Percentiles rank a stretch among this genome's conserved stretches.
Conservation (phyloP, 192 early-diverging fungal species). For the Dissophora ornata region DNA sequence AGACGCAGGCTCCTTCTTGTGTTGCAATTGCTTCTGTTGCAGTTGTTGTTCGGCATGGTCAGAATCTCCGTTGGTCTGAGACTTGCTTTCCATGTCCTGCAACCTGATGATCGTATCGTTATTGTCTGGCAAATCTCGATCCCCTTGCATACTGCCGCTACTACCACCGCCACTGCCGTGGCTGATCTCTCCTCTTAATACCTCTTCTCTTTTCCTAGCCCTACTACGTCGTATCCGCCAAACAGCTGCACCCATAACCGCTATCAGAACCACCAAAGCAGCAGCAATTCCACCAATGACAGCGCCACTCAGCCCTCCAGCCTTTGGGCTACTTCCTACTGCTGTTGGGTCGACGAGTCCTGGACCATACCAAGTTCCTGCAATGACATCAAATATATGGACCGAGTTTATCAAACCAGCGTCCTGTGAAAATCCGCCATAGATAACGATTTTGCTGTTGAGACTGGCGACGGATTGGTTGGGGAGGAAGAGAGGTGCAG, state of each 20-base stretch:
- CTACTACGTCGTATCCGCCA: slow-evolving; percentile 12
- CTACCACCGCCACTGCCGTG: neutral
- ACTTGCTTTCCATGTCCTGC: slow-evolving; percentile 20
- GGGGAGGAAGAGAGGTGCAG: slow-evolving; percentile 12
- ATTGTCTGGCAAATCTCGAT: slow-evolving; percentile 1
- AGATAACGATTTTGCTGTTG: slow-evolving; percentile 42
- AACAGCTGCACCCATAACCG: neutral
- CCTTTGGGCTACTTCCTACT: neutral
- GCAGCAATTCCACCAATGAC: slow-evolving; percentile 41
- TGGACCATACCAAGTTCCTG: slow-evolving; percentile 44
- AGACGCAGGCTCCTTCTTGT: neutral
- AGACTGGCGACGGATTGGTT: slow-evolving; percentile 34
- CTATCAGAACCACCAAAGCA: slow-evolving; percentile 6
- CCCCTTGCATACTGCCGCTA: neutral
- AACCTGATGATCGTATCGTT: slow-evolving; percentile 19
- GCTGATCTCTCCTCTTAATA: neutral
- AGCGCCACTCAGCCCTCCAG: neutral
- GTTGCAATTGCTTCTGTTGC: neutral
- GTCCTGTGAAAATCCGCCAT: slow-evolving; percentile 17
- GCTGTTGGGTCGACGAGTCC: slow-evolving; percentile 14
- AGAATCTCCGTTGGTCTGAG: too few relatives aligned
- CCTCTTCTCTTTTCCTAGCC: too few relatives aligned
- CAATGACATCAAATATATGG: slow-evolving; percentile 37
- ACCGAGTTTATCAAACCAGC: slow-evolving; percentile 13
- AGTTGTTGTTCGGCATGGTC: too few relatives aligned